Evolutionary conservation across 768 basidiomycete genomes (phyloP).

Genomic region (Leccinum subgranulosum): DNA sequence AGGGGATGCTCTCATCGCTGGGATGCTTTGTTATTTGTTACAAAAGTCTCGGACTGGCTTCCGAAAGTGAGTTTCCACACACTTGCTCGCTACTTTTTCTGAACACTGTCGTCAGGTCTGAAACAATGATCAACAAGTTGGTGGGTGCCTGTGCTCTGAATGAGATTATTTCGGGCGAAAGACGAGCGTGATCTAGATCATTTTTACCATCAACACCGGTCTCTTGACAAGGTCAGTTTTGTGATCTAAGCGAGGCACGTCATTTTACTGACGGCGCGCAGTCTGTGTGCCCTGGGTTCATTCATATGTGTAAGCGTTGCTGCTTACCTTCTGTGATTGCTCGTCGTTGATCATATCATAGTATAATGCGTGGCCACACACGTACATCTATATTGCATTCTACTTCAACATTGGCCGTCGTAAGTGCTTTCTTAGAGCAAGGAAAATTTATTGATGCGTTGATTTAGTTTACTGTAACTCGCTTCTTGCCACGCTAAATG

Average conservation of each 20-base stretch:
- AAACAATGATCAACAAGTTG: constrained; percentile 50
- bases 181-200: constrained; percentile 32
- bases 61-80: constrained; percentile 38
- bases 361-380: constrained; percentile 46
- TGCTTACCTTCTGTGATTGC: background rate
- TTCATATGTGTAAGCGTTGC: constrained; percentile 42
- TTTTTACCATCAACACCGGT: constrained; percentile 50
- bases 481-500: constrained; percentile 59
- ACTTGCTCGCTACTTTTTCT: background rate
- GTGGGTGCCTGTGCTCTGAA: constrained; percentile 5
- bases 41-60: constrained; percentile 52
- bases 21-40: constrained; percentile 43
- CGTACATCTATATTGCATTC: constrained; percentile 58
- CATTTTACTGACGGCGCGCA: constrained; percentile 9
- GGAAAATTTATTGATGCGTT: background rate
- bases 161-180: background rate
- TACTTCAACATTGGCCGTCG: constrained; percentile 59
- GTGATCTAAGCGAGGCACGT: background rate
- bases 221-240: constrained; percentile 30
- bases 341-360: constrained; percentile 16
- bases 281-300: constrained; percentile 55
- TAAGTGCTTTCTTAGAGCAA: constrained; percentile 31
- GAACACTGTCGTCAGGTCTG: constrained; percentile 30
- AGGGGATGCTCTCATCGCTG: constrained; percentile 50
- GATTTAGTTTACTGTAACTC: constrained; percentile 55